Conservation (phyloP, 78 protist species). For the Polysphondylium violaceum region DNA sequence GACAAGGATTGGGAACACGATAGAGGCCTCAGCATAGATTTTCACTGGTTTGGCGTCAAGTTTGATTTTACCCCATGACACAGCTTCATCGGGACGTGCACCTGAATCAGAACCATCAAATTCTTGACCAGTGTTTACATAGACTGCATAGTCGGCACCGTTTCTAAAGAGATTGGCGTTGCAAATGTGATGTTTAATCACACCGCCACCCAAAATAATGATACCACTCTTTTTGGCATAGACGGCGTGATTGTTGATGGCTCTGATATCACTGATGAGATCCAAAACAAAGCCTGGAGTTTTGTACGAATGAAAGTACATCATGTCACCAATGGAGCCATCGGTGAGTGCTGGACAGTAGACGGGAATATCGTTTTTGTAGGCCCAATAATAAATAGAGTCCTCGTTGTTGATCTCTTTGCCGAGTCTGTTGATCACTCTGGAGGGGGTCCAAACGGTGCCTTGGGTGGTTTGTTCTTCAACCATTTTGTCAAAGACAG, state of each 20-base stretch:
- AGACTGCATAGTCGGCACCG: slow-evolving; percentile 98
- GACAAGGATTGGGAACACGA: slow-evolving; percentile 92
- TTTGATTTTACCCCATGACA: slow-evolving; percentile 99
- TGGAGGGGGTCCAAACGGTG: slow-evolving; percentile 95
- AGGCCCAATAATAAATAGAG: slow-evolving; percentile 97
- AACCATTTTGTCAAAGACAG: slow-evolving; percentile 94
- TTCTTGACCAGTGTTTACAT: slow-evolving; percentile 94
- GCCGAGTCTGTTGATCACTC: slow-evolving; percentile 96
- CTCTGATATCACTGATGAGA: slow-evolving; percentile 91
- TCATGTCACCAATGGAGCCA: slow-evolving; percentile 99
- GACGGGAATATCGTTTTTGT: slow-evolving; percentile 97
- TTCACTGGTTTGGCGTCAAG: slow-evolving; percentile 95
- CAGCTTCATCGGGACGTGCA: slow-evolving; percentile 99
- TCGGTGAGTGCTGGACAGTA: slow-evolving; percentile 99
- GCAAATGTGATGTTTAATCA: slow-evolving; percentile 99
- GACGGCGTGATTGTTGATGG: slow-evolving; percentile 89
- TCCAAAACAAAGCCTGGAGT: slow-evolving; percentile 97
- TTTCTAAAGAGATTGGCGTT: slow-evolving; percentile 99
- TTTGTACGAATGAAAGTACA: slow-evolving; percentile 95
- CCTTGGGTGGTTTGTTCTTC: slow-evolving; percentile 88
- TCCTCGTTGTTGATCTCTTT: slow-evolving; percentile 93
- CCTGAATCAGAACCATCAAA: slow-evolving; percentile 98
- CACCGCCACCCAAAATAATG: slow-evolving; percentile 99
- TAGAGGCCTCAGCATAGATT: slow-evolving; percentile 91
- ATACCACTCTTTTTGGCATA: slow-evolving; percentile 93